Base-by-base conservation (phyloP, 192 early-diverging fungal genomes). In the Rhizophagus sp. region DNA sequence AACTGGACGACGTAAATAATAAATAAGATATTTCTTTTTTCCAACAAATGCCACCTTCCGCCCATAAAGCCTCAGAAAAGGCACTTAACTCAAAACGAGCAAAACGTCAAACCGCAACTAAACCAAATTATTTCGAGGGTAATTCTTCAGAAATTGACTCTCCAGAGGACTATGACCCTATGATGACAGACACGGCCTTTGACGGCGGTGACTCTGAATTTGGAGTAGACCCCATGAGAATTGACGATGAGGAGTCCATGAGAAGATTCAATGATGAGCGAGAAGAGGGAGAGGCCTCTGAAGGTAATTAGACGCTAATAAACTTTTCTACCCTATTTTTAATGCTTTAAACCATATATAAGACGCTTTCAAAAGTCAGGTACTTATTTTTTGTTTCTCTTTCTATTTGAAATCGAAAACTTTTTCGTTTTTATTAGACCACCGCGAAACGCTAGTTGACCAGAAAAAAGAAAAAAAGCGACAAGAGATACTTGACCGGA, bases 391-490 rank as follows among this genome's bases (percentile, higher is more conserved):
- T 41, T 41, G 6, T 7, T 41, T 41, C 49, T 50, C 2, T 57
- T n/a, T 22, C 2, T 57, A 57, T 57, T 57, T 57, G 17, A 57
- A 57, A 57, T 17, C 17, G 22, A 10, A 10, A 47, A 10, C 9
- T 47, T 47, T 47, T 47, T 47, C 44, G 44, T 22, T 57, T 22
- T n/a, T 1, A 5, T 22, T 57, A 57, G 52, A 57, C 15, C 52
- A 57, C 52, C 52, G 52, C 17, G 52, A 57, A 22, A 57, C 52
- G 52, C 5, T 6, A 57, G 52, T 57, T 2, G 64, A 66, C 11
- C 64, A 66, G 22, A 30, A 66, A 79, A 87, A 86, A 78, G 85
- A 88, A n/a, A 85, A 82, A 75, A 81, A 84, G 24, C 86, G 84
- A 41, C 84, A 83, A 61, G 88, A 90, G 17, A 83, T 88, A 13